phyloP scores from a whole-genome alignment of 495 filamentous ascomycete species.

The Annulohypoxylon bovei region DNA sequence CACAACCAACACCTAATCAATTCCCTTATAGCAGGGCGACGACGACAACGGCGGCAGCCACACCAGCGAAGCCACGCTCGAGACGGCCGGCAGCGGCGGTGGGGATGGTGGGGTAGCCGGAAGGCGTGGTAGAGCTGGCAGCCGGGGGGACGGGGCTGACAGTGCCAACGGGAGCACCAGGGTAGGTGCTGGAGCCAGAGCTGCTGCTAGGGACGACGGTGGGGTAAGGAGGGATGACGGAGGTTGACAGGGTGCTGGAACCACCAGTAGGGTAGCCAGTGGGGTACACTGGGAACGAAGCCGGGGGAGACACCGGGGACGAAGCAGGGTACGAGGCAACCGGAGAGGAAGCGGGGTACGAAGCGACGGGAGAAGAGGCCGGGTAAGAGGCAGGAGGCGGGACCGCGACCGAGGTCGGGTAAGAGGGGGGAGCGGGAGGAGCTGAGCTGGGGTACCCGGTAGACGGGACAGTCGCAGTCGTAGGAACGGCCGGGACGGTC shows the following conservation, averaged over 20 bases:
- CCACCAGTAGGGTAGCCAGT: background rate
- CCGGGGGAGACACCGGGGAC: background rate
- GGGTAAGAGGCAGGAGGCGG: background rate
- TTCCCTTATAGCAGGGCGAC: conserved; percentile 27
- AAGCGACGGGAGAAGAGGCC: background rate
- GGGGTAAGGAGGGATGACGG: conserved; percentile 23
- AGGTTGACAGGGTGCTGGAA: conserved; percentile 23
- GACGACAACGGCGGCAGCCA: conserved; percentile 29
- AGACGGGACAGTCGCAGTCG: background rate
- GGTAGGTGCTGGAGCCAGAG: conserved; percentile 8
- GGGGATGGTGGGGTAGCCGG: conserved; percentile 17
- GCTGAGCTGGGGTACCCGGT: background rate
- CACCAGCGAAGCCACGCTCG: conserved; percentile 25
- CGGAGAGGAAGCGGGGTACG: background rate
- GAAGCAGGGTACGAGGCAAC: background rate
- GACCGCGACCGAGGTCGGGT: background rate
- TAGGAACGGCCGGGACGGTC: background rate
- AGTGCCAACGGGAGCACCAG: conserved; percentile 14
- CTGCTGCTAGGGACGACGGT: conserved; percentile 3
- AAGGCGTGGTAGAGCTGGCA: background rate
- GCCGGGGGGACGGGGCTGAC: conserved; percentile 11
- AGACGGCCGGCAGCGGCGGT: conserved; percentile 37
- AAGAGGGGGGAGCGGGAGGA: background rate
- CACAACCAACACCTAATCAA: background rate
- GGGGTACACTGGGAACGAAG: background rate